Evolutionary conservation across 1,284 basidiomycete genomes (phyloP), one percentile per base, ranked within the genome.

Genomic region (Chiua sp.): DNA sequence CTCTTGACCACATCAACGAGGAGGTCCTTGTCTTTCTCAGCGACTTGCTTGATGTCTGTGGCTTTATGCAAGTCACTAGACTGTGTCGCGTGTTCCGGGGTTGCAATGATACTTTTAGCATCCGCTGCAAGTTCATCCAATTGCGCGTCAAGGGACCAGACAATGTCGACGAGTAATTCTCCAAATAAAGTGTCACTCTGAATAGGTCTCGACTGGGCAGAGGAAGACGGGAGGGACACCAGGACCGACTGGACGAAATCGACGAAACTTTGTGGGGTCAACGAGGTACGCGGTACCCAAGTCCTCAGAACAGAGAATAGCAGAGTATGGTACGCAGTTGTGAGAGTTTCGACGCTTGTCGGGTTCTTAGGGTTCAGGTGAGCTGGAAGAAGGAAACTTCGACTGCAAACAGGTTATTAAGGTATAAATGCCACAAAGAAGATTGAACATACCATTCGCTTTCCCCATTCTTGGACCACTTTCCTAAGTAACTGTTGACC

Each of bases 91-190:
- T 68, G 63, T 44, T 75, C 65, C 13, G 63, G 28, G 30, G 59
- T 56, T n/a, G 59, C 54, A 32, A 73, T 51, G 51, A 61, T 47
- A 42, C 51, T 49, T 60, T 74, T 89, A 47, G 82, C 80, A 65
- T 91, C 88, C 11, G 72, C 72, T 49, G 88, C 64, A 47, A 86
- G 71, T 66, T 93, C 91, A 60, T 94, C 92, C 60, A 94, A 73
- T 63, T 89, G 85, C 35, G 83, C 79, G 72, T 94, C 92, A 54
- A 91, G 72, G 28, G 90, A 81, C 92, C 92, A 94, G 47, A 93
- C 78, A 66, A 90, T 80, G 69, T 94, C 92, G 22, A 94, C 82
- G 6, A 94, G 75, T 48, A 86, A 70, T 65, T 93, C 91, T 20
- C 87, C 87, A 60, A 92, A 85, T 0, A 79, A 68, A 1, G 75